These are phyloP conservation scores for Colletotrichum destructivum DNA, from an alignment of 2,329 filamentous ascomycete genomes.

Conservation along the genomic window DNA sequence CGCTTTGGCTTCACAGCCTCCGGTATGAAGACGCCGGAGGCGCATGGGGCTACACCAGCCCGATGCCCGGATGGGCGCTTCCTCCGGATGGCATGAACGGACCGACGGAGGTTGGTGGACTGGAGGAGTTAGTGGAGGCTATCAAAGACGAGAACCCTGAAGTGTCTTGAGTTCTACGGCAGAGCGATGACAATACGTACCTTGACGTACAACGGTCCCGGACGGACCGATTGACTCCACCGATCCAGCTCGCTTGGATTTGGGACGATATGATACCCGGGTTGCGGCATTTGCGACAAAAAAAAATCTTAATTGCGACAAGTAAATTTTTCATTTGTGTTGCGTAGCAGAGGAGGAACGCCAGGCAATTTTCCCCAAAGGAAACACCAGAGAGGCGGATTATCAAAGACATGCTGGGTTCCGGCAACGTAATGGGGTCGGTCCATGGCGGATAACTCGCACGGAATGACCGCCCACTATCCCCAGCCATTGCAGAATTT, in stretches of 20 bases:
- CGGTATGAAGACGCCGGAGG: constrained; percentile 89
- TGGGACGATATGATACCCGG: constrained; percentile 32
- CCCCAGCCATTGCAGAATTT: constrained; percentile 23
- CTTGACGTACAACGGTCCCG: constrained; percentile 13
- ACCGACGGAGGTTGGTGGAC: constrained; percentile 75
- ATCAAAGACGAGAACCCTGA: constrained; percentile 63
- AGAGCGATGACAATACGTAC: constrained; percentile 35
- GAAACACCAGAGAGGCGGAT: not conserved
- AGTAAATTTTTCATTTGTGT: not conserved
- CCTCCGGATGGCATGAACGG: constrained; percentile 82
- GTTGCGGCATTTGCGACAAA: constrained; percentile 17
- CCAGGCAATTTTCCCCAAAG: too few relatives aligned
- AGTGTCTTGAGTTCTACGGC: constrained; percentile 46
- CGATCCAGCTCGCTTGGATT: constrained; percentile 11
- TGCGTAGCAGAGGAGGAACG: not conserved
- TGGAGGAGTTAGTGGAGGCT: constrained; percentile 72
- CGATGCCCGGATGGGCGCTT: constrained; percentile 88
- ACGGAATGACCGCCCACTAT: constrained; percentile 19
- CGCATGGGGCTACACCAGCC: constrained; percentile 89
- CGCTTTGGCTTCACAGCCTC: constrained; percentile 93
- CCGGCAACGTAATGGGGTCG: not conserved
- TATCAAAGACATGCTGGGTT: not conserved
- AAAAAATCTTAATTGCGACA: constrained; percentile 1
- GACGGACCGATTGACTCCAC: constrained; percentile 36
- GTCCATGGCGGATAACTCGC: not conserved